Percentiles rank a stretch among this genome's conserved stretches.
Evolutionary conservation across 805 yeast genomes (phyloP).

Genomic region (Yarrowia sp.): DNA sequence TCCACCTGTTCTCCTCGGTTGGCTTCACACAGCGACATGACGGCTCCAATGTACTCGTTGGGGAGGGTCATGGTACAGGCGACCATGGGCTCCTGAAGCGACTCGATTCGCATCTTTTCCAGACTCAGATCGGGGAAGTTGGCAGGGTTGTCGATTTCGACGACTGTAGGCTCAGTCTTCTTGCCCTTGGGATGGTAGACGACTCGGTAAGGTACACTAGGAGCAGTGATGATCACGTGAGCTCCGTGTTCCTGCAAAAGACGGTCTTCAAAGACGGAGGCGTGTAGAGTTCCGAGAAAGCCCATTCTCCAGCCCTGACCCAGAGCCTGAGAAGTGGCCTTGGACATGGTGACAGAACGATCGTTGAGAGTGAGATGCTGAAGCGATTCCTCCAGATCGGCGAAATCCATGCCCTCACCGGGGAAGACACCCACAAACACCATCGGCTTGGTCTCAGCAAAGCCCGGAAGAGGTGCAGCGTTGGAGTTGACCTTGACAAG

Average conservation of each 20-base stretch:
- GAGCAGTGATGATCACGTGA: slow-evolving; percentile 87
- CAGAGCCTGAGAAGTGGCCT: slow-evolving; percentile 90
- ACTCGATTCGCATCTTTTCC: slow-evolving; percentile 54
- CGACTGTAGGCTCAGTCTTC: slow-evolving; percentile 62
- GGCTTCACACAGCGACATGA: slow-evolving; percentile 82
- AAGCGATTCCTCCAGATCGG: slow-evolving; percentile 85
- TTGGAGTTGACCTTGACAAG: slow-evolving; percentile 57
- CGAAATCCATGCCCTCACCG: slow-evolving; percentile 91
- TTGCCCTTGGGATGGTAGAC: slow-evolving; percentile 53
- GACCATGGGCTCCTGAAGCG: slow-evolving; percentile 82
- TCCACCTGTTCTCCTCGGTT: slow-evolving; percentile 86
- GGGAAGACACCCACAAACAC: slow-evolving; percentile 98
- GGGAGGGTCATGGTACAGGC: slow-evolving; percentile 91
- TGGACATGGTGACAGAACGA: slow-evolving; percentile 84
- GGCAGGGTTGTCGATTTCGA: slow-evolving; percentile 84
- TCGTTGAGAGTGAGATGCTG: slow-evolving; percentile 83
- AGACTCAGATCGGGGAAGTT: slow-evolving; percentile 76
- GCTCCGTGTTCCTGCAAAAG: slow-evolving; percentile 94
- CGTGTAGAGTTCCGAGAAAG: slow-evolving; percentile 91
- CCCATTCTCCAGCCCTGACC: slow-evolving; percentile 99
- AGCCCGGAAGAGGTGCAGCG: slow-evolving; percentile 86
- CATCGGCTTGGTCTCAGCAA: slow-evolving; percentile 97
- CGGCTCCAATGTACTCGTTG: slow-evolving; percentile 83
- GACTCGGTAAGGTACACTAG: slow-evolving; percentile 91
- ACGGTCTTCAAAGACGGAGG: slow-evolving; percentile 91